These are phyloP conservation scores for Penicillium sp. DNA, from an alignment of 2,329 filamentous ascomycete species.

Conservation along the genomic window DNA sequence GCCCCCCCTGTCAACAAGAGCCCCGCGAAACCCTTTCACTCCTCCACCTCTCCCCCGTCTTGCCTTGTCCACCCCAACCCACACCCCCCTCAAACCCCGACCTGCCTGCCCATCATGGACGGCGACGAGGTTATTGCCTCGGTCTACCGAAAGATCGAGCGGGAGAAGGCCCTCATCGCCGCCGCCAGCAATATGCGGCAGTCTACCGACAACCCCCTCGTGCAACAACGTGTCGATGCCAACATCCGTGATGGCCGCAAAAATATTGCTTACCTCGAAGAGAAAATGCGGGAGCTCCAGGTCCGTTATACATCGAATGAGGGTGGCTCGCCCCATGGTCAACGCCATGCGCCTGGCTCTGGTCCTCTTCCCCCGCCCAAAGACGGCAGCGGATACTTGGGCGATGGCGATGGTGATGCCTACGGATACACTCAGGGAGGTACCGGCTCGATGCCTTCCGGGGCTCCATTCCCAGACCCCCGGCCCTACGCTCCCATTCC, in stretches of 20 bases:
- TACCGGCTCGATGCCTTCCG: conserved; percentile 73
- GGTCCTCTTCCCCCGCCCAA: conserved; percentile 70
- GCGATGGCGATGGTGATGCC: conserved; percentile 52
- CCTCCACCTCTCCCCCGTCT: conserved; percentile 12
- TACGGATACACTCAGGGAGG: conserved; percentile 59
- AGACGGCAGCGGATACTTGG: conserved; percentile 56
- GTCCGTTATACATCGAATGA: conserved; percentile 65
- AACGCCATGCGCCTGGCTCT: conserved; percentile 47
- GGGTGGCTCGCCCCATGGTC: conserved; percentile 46
- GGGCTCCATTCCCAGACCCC: conserved; percentile 73
- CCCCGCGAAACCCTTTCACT: conserved; percentile 26
- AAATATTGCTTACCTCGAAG: conserved; percentile 94
- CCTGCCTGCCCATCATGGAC: conserved; percentile 49
- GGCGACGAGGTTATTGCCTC: conserved; percentile 67
- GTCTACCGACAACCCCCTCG: conserved; percentile 89
- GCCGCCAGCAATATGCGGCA: conserved; percentile 93
- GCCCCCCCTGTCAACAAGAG: conserved; percentile 26
- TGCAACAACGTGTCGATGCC: conserved; percentile 84
- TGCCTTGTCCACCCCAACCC: conserved; percentile 10
- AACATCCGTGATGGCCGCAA: conserved; percentile 91
- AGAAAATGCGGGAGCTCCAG: conserved; percentile 83
- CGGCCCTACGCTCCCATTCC: conserved; percentile 66
- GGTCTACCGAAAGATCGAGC: conserved; percentile 95
- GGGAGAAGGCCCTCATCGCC: conserved; percentile 91
- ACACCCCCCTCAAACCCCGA: conserved; percentile 1